phyloP scores from a whole-genome alignment of 768 basidiomycete species.

The Tylopilus subfusipes region DNA sequence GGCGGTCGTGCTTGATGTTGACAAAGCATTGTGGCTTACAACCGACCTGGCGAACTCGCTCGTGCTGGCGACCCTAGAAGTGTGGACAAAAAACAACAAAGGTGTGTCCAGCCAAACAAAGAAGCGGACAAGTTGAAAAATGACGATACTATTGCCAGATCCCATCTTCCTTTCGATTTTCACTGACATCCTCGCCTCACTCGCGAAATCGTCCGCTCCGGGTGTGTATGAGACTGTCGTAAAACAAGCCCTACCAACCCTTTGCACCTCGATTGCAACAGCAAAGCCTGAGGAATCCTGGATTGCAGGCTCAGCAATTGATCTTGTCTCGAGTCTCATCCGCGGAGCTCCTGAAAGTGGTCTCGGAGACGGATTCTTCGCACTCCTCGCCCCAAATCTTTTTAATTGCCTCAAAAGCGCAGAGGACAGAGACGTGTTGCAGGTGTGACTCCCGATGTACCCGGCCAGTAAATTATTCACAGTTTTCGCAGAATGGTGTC shows the following conservation, averaged over 20 bases:
- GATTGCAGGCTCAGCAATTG: constrained; percentile 77
- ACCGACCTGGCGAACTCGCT: constrained; percentile 62
- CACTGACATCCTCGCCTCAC: constrained; percentile 70
- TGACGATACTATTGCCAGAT: constrained; percentile 46
- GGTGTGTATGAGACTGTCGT: constrained; percentile 73
- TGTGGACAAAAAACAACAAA: constrained; percentile 85
- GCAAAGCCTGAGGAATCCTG: constrained; percentile 65
- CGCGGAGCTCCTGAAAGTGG: constrained; percentile 59
- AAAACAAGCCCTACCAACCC: constrained; percentile 64
- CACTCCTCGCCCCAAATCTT: constrained; percentile 65
- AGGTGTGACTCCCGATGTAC: constrained; percentile 40
- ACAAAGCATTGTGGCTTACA: constrained; percentile 70
- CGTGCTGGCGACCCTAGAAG: constrained; percentile 64
- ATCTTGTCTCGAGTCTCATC: constrained; percentile 71
- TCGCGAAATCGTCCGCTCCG: constrained; percentile 57
- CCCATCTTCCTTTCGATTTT: constrained; percentile 86
- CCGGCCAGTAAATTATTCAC: not conserved
- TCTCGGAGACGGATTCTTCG: constrained; percentile 80
- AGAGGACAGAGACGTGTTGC: constrained; percentile 84
- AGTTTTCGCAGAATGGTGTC: constrained; percentile 66
- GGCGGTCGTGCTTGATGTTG: constrained; percentile 72
- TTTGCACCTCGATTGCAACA: constrained; percentile 61
- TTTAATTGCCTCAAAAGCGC: constrained; percentile 65
- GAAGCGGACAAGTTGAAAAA: not conserved
- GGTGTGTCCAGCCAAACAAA: constrained; percentile 42